Evolutionary conservation across 1,139 yeast genomes (phyloP).

Genomic region (Pichia cactophila): DNA sequence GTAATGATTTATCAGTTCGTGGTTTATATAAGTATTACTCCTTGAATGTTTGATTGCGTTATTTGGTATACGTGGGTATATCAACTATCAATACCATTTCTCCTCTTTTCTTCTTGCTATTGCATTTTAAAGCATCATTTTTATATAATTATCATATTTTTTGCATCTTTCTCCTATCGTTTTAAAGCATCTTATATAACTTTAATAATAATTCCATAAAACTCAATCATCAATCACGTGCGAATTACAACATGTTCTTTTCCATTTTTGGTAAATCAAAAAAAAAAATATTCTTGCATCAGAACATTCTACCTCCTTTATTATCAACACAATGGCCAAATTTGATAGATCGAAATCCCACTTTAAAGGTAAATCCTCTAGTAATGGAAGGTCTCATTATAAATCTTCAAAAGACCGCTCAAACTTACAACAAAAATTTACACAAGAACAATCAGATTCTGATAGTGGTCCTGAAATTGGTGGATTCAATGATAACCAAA

Average conservation of each 20-base stretch:
- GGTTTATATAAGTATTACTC: slow-evolving; percentile 66
- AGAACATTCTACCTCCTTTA: neutral
- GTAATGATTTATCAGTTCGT: slow-evolving; percentile 55
- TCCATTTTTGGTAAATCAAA: neutral
- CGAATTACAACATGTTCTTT: no score
- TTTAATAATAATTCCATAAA: no score
- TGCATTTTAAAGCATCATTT: neutral
- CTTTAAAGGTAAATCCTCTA: neutral
- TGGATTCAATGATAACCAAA: neutral
- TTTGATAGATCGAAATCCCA: neutral
- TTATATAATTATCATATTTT: neutral
- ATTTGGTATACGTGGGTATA: neutral
- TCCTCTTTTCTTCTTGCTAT: neutral
- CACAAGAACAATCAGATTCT: neutral
- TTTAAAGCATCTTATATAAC: no score
- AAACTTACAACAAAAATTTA: neutral
- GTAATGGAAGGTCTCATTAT: neutral
- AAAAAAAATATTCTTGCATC: no score
- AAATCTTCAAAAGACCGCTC: neutral
- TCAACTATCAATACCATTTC: neutral
- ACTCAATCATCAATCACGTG: no score
- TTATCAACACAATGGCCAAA: neutral
- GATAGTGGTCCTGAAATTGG: neutral
- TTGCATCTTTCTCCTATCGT: neutral
- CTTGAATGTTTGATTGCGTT: slow-evolving; percentile 17